Base-by-base conservation (phyloP, 1,139 yeast species). In the Blastobotrys capitulatus region DNA sequence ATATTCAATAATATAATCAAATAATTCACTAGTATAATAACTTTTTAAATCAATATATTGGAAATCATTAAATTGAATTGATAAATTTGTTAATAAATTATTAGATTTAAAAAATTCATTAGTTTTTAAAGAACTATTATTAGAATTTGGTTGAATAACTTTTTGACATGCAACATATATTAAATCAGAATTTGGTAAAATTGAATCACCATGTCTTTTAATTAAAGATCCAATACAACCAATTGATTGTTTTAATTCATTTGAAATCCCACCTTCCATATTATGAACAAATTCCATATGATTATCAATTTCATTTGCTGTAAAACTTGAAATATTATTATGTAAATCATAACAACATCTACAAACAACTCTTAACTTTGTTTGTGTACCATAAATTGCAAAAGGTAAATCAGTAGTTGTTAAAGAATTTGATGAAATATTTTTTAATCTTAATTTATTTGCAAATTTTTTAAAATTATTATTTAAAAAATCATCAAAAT, bases 191-290 rank as follows among this genome's bases (percentile, higher is more conserved):
- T 2, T 8, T 37, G 7, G 10, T 2, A 32, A 16, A 27, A 42
- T 13, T 7, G 38, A 15, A 20, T 42, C 45, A 20, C 45, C 45
- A n/a, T 20, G 38, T 2, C 27, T 19, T 12, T 27, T 27, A 7
- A 20, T n/a, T 7, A 42, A 3, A 8, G 22, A 16, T 15, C 45
- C 45, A 1, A 42, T 31, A 34, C 45, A 42, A 16, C 45, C 45
- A 18, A 15, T n/a, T 3, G 34, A 15, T 10, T n/a, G 26, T n/a
- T 18, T 20, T 6, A 42, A n/a, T n/a, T 18, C 29, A 2, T 2
- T 13, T 12, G 6, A 9, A 25, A 42, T 31, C 5, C 45, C 45
- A 2, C 45, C 45, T 42, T 42, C 45, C 8, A 15, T 15, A 6
- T n/a, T 15, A 34, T 42, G 45, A 22, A 42, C 12, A 26, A 32